Evolutionary conservation across 257 asterid genomes (phyloP), one percentile per base, ranked within the genome.

Genomic region (Nicotiana paniculata): DNA sequence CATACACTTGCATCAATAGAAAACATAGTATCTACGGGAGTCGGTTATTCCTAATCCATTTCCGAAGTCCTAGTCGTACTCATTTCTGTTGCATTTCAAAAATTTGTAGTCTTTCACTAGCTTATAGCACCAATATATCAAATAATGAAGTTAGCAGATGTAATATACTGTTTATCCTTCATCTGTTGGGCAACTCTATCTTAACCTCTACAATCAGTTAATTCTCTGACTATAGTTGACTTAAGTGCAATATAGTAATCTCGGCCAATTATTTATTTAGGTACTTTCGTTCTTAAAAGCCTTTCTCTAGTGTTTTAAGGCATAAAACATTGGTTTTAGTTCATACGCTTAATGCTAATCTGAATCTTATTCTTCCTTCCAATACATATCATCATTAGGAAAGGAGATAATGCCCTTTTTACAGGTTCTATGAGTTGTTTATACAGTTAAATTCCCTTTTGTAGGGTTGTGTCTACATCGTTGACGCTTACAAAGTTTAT

Each of bases 401-500:
- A 8, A 68, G 39, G 30, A 68, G 54, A 54, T 39, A 37, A 33
- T 63, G 55, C 18, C 35, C 48, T 17, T 51, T 74, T 83, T 28
- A 39, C 70, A 5, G 54, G 62, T 64, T 43, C n/a, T 66, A 43
- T 79, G 63, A 65, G 82, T 81, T 75, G 70, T 68, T 37, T 37
- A 77, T 77, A 78, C 8, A 51, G 59, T 46, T 13, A 12, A 72
- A 46, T 12, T 61, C 32, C 55, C 18, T 37, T 53, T 86, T 84
- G 77, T 85, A 95, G 99, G 99, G 99, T 65, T 93, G 98, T 77
- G 92, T 93, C 72, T 95, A 93, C 89, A 93, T 95, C 58, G 32
- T 86, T 85, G 99, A 95, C 15, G 99, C 99, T 9, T 95, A 93
- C 82, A 95, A 86, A 91, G 97, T 95, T 80, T 95, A 95, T 69